Evolutionary conservation across 805 yeast species (phyloP).

Genomic region (Nakazawaea holstii): DNA sequence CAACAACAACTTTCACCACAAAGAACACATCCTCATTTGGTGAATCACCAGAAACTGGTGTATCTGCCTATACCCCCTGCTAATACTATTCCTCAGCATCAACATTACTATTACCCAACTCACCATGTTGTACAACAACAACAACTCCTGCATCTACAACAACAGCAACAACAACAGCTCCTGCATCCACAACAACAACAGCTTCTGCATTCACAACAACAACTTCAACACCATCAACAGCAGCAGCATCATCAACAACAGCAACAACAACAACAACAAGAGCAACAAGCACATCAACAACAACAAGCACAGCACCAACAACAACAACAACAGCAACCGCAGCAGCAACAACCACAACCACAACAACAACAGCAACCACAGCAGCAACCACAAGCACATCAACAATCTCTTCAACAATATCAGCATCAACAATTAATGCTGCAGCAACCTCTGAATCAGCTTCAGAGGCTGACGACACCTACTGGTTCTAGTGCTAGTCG

Average conservation of each 20-base stretch:
- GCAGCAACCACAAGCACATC: constrained; percentile 9
- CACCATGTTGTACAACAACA: too few relatives aligned
- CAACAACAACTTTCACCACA: constrained; percentile 17
- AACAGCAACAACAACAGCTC: constrained; percentile 7
- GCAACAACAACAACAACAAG: constrained; percentile 6
- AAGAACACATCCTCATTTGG: constrained; percentile 16
- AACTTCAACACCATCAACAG: constrained; percentile 5
- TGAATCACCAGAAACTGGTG: too few relatives aligned
- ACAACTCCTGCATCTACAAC: constrained; percentile 13
- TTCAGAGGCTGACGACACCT: constrained; percentile 10
- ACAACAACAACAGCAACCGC: constrained; percentile 2
- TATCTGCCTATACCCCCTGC: too few relatives aligned
- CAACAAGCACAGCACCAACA: constrained; percentile 12
- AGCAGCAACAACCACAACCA: not conserved
- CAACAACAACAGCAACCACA: not conserved
- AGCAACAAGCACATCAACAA: constrained; percentile 16
- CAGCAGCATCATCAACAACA: constrained; percentile 11
- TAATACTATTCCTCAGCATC: too few relatives aligned
- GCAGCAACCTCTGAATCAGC: constrained; percentile 7
- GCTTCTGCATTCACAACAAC: constrained; percentile 15
- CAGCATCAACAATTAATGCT: too few relatives aligned
- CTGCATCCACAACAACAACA: constrained; percentile 12
- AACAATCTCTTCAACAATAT: constrained; percentile 6
- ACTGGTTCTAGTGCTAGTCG: not conserved
- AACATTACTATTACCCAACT: too few relatives aligned